Percentiles rank a stretch among this genome's conserved stretches.
Conservation (phyloP, 139 green algal genomes). For the Chlamydomonas sp. region DNA sequence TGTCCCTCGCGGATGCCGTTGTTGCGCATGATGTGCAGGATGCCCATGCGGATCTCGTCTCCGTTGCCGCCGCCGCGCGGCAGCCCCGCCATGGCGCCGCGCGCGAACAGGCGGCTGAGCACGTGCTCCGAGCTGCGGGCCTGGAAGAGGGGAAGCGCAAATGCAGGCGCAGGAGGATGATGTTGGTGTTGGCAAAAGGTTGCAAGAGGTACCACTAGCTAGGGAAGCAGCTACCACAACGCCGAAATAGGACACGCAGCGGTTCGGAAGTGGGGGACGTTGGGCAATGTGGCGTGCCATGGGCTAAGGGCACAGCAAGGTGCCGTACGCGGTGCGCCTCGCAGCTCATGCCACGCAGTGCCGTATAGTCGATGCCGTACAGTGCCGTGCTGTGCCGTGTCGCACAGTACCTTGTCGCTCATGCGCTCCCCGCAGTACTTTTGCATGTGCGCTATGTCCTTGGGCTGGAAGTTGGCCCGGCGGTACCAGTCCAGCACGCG, state of each 20-base stretch:
- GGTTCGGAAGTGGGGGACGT: too few relatives aligned
- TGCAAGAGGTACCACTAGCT: too few relatives aligned
- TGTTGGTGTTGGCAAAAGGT: too few relatives aligned
- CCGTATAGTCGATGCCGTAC: too few relatives aligned
- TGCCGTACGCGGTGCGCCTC: too few relatives aligned
- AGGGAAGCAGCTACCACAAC: too few relatives aligned
- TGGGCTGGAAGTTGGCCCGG: conserved; percentile 81
- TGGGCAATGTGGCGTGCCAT: too few relatives aligned
- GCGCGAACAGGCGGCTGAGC: conserved; percentile 68
- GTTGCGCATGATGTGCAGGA: conserved; percentile 93
- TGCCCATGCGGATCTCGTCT: conserved; percentile 92
- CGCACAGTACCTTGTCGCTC: conserved; percentile 58
- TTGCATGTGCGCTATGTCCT: conserved; percentile 92
- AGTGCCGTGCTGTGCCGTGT: too few relatives aligned
- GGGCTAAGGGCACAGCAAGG: too few relatives aligned
- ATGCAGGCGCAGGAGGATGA: not conserved
- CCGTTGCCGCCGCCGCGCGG: conserved; percentile 89
- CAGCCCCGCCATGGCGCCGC: conserved; percentile 76
- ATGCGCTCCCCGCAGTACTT: conserved; percentile 81
- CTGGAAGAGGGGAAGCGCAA: conserved; percentile 13
- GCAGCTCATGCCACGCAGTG: too few relatives aligned
- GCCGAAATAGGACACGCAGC: too few relatives aligned
- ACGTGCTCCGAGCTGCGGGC: conserved; percentile 53
- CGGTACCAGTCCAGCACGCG: conserved; percentile 84
- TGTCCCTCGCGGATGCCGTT: conserved; percentile 91